Evolutionary conservation across 2,329 filamentous ascomycete genomes (phyloP).

Genomic region (Neonectria sp.): DNA sequence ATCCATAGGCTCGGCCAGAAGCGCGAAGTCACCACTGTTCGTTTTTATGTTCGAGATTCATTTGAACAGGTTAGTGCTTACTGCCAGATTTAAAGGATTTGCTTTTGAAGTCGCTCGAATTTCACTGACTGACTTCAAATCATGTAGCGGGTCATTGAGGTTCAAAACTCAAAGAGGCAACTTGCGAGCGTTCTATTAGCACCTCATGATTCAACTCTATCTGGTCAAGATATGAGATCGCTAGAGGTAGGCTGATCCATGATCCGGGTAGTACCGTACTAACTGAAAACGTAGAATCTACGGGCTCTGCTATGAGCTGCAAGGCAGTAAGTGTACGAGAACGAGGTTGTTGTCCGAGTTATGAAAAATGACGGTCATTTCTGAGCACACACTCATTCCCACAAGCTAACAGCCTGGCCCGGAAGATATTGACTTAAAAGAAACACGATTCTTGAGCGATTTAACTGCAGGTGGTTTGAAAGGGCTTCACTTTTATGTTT

Average conservation of each 20-base stretch:
- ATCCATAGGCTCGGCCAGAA: conserved; percentile 55
- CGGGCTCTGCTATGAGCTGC: neutral
- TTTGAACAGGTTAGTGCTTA: conserved; percentile 53
- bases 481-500: no score
- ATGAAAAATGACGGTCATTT: no score
- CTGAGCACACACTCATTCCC: no score
- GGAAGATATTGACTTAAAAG: no score
- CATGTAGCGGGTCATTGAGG: neutral
- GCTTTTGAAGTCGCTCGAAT: no score
- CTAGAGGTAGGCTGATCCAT: neutral
- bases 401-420: no score
- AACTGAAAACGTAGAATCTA: neutral
- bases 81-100: no score
- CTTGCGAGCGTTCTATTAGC: neutral
- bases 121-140: neutral
- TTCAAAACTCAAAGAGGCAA: neutral
- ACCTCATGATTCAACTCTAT: neutral
- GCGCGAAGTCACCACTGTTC: conserved; percentile 55
- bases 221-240: neutral
- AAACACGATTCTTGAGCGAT: no score
- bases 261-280: neutral
- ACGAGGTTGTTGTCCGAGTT: no score
- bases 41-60: conserved; percentile 55
- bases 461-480: no score
- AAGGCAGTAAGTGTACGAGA: neutral